Percentiles rank a stretch among this genome's conserved stretches.
phyloP scores from a whole-genome alignment of 768 basidiomycete genomes.

The Saitozyma podzolica region DNA sequence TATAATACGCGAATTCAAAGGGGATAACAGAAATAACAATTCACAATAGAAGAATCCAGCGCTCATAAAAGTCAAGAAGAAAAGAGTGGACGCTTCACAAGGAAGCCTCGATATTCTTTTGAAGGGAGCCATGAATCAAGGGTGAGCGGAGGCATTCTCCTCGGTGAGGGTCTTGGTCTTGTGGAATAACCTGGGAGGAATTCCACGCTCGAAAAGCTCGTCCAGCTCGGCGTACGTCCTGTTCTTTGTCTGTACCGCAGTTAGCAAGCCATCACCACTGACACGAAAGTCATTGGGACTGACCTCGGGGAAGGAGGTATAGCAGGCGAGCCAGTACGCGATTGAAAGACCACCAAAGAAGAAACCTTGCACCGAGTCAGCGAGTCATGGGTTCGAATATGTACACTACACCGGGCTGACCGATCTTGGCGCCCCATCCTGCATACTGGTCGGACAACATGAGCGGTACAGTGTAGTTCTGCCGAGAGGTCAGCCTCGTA shows the following conservation, averaged over 20 bases:
- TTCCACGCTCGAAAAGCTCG: conserved; percentile 36
- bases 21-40: no score
- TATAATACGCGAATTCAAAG: no score
- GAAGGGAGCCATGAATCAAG: no score
- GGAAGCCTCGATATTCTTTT: no score
- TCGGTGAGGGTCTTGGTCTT: conserved; percentile 16
- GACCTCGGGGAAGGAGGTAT: conserved; percentile 25
- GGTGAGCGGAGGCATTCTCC: no score
- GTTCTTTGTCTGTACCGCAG: conserved; percentile 17
- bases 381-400: not conserved
- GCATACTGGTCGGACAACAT: conserved; percentile 23
- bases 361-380: conserved; percentile 10
- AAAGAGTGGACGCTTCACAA: no score
- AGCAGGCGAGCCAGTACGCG: conserved; percentile 7
- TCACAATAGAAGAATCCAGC: no score
- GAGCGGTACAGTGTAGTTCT: conserved; percentile 18
- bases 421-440: conserved; percentile 26
- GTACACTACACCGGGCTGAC: no score
- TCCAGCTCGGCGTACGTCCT: conserved; percentile 38
- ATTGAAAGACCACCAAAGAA: conserved; percentile 11
- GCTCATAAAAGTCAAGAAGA: no score
- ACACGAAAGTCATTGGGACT: not conserved
- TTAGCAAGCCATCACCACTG: no score
- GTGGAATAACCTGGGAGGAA: conserved; percentile 34
- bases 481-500: not conserved